Percentiles rank a stretch among this genome's conserved stretches.
phyloP scores from a whole-genome alignment of 192 early-diverging fungal species.

The Backusella liffmaniae region DNA sequence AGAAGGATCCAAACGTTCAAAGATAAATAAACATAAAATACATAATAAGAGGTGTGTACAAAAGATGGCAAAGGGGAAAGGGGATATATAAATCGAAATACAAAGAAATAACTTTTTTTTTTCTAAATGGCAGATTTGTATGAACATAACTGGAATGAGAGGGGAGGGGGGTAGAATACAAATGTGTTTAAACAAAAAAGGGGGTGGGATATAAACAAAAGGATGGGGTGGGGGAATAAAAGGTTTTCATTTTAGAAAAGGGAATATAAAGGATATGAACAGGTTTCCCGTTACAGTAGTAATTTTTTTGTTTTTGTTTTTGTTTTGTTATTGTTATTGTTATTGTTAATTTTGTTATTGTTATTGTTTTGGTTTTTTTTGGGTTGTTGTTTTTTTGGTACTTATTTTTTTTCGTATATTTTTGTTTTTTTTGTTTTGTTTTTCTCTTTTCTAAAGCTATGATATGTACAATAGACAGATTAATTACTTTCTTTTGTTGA shows the following conservation, averaged over 20 bases:
- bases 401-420: background rate
- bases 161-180: background rate
- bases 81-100: background rate
- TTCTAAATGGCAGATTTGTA: background rate
- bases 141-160: background rate
- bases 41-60: background rate
- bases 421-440: background rate
- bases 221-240: background rate
- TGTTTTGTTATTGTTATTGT: too few relatives aligned
- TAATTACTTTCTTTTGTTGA: slow-evolving; percentile 8
- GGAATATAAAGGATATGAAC: background rate
- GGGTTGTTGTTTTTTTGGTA: background rate
- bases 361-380: background rate
- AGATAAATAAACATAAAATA: slow-evolving; percentile 9
- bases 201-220: background rate
- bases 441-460: slow-evolving; percentile 4
- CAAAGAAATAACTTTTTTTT: background rate
- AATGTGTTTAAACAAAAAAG: background rate
- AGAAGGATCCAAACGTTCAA: slow-evolving; percentile 1
- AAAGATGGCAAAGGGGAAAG: background rate
- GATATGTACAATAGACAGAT: slow-evolving; percentile 3
- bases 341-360: background rate
- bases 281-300: background rate
- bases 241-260: background rate
- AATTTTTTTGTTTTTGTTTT: too few relatives aligned